phyloP scores from a whole-genome alignment of 768 basidiomycete species.

The Sutorius australiensis region DNA sequence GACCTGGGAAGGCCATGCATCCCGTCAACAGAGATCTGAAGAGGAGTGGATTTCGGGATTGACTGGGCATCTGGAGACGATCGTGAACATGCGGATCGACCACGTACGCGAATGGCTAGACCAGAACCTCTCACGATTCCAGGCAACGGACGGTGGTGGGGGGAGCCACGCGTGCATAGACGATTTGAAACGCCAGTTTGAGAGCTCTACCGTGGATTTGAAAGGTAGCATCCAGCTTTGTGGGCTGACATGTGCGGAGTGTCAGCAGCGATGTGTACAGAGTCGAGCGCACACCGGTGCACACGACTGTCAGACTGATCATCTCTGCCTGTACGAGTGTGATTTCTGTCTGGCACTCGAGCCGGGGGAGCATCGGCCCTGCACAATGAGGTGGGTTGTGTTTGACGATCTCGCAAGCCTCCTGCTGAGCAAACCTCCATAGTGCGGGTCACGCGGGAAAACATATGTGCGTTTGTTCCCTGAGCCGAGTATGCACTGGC shows the following conservation, averaged over 20 bases:
- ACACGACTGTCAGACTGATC: slow-evolving; percentile 51
- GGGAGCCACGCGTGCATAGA: slow-evolving; percentile 41
- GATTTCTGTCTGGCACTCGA: slow-evolving; percentile 35
- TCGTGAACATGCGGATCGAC: slow-evolving; percentile 41
- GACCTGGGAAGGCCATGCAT: slow-evolving; percentile 13
- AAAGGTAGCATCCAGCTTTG: slow-evolving; percentile 47
- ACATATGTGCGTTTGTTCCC: slow-evolving; percentile 42
- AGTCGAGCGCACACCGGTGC: slow-evolving; percentile 41
- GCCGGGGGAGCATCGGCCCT: slow-evolving; percentile 32
- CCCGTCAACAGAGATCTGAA: slow-evolving; percentile 20
- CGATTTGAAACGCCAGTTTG: slow-evolving; percentile 42
- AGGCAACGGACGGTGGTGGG: slow-evolving; percentile 7
- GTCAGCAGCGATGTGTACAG: slow-evolving; percentile 48
- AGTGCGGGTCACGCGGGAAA: slow-evolving; percentile 59
- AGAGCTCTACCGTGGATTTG: slow-evolving; percentile 42
- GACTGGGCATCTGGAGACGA: slow-evolving; percentile 33
- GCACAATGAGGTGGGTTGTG: slow-evolving; percentile 45
- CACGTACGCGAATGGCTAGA: slow-evolving; percentile 52
- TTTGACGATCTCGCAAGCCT: neutral
- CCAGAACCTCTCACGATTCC: slow-evolving; percentile 47
- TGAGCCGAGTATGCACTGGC: rapidly evolving
- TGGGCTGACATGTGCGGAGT: slow-evolving; percentile 42
- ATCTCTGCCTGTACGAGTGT: slow-evolving; percentile 44
- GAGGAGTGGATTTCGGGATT: slow-evolving; percentile 40
- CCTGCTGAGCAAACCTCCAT: neutral